These are phyloP conservation scores for Penicillium sp. DNA, from an alignment of 2,329 filamentous ascomycete genomes.

Conservation along the genomic window DNA sequence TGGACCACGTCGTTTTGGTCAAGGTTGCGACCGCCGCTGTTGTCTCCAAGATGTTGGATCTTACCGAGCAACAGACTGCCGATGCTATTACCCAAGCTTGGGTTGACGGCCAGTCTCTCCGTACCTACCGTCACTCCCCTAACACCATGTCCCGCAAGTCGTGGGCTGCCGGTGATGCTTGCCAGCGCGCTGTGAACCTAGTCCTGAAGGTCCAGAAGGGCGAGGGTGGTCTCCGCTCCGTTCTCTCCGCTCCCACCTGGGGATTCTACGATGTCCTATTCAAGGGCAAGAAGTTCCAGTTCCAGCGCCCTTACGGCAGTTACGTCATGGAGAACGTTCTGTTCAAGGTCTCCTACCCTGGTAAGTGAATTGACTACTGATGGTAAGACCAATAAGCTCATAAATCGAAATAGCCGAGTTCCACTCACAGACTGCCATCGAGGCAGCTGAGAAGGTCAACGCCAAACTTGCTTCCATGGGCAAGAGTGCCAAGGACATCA, in stretches of 20 bases:
- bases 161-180: conserved; percentile 97
- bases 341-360: conserved; percentile 99
- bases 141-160: conserved; percentile 99
- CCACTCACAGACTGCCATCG: conserved; percentile 97
- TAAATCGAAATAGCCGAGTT: conserved; percentile 69
- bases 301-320: conserved; percentile 93
- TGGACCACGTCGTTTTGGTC: conserved; percentile 97
- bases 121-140: conserved; percentile 94
- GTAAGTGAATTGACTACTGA: conserved; percentile 49
- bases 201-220: conserved; percentile 89
- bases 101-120: conserved; percentile 93
- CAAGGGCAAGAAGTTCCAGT: conserved; percentile 92
- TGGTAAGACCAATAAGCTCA: not conserved
- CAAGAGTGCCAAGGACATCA: conserved; percentile 92
- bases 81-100: conserved; percentile 96
- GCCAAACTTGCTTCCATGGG: conserved; percentile 78
- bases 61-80: conserved; percentile 85
- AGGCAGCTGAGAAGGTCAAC: conserved; percentile 88
- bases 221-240: conserved; percentile 86
- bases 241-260: conserved; percentile 90
- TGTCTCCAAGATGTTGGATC: conserved; percentile 90
- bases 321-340: conserved; percentile 99
- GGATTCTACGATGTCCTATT: conserved; percentile 99
- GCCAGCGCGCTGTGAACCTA: conserved; percentile 90
- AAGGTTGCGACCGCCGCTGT: conserved; percentile 96